phyloP scores from a whole-genome alignment of 202 grass and related monocot genomes.

The Schoenoplectus triqueter region DNA sequence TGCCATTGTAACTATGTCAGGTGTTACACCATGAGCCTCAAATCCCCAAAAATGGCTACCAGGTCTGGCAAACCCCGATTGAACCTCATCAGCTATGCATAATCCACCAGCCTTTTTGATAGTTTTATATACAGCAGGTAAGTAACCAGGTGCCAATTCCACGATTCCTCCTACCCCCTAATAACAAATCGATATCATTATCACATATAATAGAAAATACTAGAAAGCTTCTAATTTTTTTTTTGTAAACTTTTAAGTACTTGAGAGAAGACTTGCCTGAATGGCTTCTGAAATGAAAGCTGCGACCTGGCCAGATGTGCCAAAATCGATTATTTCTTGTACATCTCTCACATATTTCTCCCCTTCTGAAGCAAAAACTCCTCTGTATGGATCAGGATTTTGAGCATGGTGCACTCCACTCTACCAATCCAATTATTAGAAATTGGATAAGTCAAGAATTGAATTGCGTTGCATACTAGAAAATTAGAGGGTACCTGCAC shows the following conservation, averaged over 20 bases:
- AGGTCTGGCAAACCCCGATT: conserved; percentile 71
- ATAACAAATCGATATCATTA: background rate
- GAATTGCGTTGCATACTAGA: background rate
- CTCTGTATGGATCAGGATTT: conserved; percentile 86
- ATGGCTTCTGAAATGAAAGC: conserved; percentile 87
- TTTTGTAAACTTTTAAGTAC: background rate
- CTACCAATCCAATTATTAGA: conserved; percentile 41
- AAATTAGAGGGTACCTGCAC: conserved; percentile 54
- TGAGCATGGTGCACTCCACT: conserved; percentile 81
- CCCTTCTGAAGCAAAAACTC: conserved; percentile 64
- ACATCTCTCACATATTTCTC: conserved; percentile 78
- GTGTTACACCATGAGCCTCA: conserved; percentile 73
- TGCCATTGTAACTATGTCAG: conserved; percentile 92
- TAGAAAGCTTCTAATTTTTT: conserved; percentile 16
- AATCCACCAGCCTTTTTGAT: conserved; percentile 76
- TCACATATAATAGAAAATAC: background rate
- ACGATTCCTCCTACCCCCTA: conserved; percentile 88
- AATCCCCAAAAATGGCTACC: conserved; percentile 96
- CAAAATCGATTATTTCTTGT: conserved; percentile 88
- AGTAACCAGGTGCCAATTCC: conserved; percentile 74
- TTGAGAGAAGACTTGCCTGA: conserved; percentile 49
- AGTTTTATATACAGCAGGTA: conserved; percentile 62
- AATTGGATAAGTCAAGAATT: background rate
- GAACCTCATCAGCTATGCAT: conserved; percentile 91
- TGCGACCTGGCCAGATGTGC: conserved; percentile 72